Evolutionary conservation across 2,329 filamentous ascomycete genomes (phyloP).

Genomic region (Botrytis deweyae): DNA sequence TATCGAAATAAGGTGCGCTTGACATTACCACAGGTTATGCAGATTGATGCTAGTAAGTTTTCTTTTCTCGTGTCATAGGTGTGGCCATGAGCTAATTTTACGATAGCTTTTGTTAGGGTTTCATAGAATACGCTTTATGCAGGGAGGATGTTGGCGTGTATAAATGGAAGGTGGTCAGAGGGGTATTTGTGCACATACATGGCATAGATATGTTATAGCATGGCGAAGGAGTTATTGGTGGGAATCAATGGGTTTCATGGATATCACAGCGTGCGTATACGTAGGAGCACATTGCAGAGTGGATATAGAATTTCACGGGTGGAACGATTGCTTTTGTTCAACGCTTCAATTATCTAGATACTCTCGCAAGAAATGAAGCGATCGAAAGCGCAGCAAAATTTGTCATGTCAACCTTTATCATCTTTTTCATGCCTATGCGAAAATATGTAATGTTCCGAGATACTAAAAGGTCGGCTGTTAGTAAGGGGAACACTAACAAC

Average conservation of each 20-base stretch:
- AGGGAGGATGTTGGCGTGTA: neutral
- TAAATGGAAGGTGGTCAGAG: conserved; percentile 1
- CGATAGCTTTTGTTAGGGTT: conserved; percentile 37
- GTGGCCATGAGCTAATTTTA: neutral
- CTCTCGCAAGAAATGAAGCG: neutral
- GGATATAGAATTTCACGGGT: neutral
- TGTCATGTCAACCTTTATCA: neutral
- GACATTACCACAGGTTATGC: conserved; percentile 80
- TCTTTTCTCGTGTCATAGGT: neutral
- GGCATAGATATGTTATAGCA: conserved; percentile 22
- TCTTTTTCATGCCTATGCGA: conserved; percentile 43
- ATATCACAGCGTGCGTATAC: conserved; percentile 5
- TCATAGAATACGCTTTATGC: conserved; percentile 29
- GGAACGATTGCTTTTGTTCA: neutral
- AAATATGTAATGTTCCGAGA: conserved; percentile 53
- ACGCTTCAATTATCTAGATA: neutral
- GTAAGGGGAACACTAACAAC: neutral
- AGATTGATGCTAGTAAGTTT: conserved; percentile 95
- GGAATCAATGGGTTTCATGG: conserved; percentile 14
- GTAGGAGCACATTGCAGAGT: conserved; percentile 6
- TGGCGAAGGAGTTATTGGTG: conserved; percentile 28
- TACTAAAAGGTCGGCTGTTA: conserved; percentile 39
- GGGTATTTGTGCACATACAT: neutral
- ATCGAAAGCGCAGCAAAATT: neutral
- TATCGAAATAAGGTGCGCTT: conserved; percentile 93